Base-by-base conservation (phyloP, 2,329 filamentous ascomycete genomes). In the Hysterium pulicare region DNA sequence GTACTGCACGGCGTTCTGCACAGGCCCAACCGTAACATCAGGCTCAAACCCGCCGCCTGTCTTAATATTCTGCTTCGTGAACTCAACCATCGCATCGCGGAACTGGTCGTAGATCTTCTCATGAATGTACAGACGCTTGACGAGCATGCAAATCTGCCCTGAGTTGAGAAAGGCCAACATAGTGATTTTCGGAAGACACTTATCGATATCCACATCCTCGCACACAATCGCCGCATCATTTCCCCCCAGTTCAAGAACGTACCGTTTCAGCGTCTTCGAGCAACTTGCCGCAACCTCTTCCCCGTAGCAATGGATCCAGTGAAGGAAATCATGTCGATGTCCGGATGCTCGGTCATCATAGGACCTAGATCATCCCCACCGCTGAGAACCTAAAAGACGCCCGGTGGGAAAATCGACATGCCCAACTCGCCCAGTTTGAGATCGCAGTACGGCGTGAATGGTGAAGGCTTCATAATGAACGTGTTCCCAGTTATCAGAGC, bases 271-370 rank as follows among this genome's bases (percentile, higher is more conserved):
- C 0, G 76, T 79, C 54, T 73, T 70, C 11, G 75, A 71, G 40
- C 72, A 76, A 16, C 70, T 73, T 35, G 71, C 72, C 68, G 80
- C 74, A 28, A 84, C 75, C 73, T 71, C 65, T 82, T 82, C 2
- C 80, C 81, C 0, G 77, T 82, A 0, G 69, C 66, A 2, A 72
- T 78, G 5, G 77, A 82, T 2, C 82, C 81, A 0, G 81, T 84
- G 61, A 85, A 84, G 42, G 71, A 73, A 54, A 84, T 75, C 69
- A 83, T 84, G 47, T 75, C 71, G 43, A 84, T 74, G 8, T 71
- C 76, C 0, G 77, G 76, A 51, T 84, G 81, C 8, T 62, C 64
- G 0, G 78, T 82, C 17, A 84, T 59, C 71, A 71, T 73, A 0
- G 79, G 78, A 1, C 81, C 81, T 2, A 84, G 72, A 33, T 69